Percentiles rank a stretch among this genome's conserved stretches.
Evolutionary conservation across 805 yeast species (phyloP).

Genomic region (Clavispora vitiphila): DNA sequence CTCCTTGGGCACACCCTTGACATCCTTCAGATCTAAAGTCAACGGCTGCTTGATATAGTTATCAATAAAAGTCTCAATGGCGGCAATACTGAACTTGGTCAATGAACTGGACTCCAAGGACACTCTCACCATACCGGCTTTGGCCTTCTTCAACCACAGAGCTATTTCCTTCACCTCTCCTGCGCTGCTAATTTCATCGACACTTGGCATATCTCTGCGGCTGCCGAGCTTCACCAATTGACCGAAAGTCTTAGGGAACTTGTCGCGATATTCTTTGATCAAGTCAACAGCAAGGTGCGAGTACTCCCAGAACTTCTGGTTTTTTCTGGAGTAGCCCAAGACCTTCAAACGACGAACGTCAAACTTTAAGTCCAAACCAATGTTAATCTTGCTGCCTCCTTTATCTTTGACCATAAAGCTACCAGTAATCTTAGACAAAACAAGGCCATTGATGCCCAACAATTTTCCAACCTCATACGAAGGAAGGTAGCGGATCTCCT

Average conservation of each 20-base stretch:
- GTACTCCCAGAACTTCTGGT: conserved; percentile 68
- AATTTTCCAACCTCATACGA: conserved; percentile 59
- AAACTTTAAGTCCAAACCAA: conserved; percentile 82
- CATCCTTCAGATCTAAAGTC: conserved; percentile 45
- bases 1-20: conserved; percentile 77
- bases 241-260: conserved; percentile 60
- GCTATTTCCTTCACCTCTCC: conserved; percentile 40
- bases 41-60: conserved; percentile 43
- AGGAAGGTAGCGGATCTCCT: conserved; percentile 55
- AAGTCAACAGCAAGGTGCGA: conserved; percentile 69
- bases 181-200: conserved; percentile 32
- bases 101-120: conserved; percentile 75
- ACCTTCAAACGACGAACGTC: conserved; percentile 78
- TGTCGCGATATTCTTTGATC: conserved; percentile 52
- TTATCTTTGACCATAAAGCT: conserved; percentile 56
- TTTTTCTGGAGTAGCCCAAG: conserved; percentile 75
- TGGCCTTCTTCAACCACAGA: conserved; percentile 48
- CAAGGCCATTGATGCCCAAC: conserved; percentile 53
- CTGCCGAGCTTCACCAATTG: conserved; percentile 21
- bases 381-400: conserved; percentile 44
- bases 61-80: conserved; percentile 60
- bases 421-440: conserved; percentile 76
- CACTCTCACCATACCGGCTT: conserved; percentile 50
- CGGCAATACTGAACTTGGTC: conserved; percentile 57
- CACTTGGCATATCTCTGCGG: conserved; percentile 32